Percentiles rank a stretch among this genome's conserved stretches.
phyloP scores from a whole-genome alignment of 345 rosid species.

The Hypericum androsaemum region DNA sequence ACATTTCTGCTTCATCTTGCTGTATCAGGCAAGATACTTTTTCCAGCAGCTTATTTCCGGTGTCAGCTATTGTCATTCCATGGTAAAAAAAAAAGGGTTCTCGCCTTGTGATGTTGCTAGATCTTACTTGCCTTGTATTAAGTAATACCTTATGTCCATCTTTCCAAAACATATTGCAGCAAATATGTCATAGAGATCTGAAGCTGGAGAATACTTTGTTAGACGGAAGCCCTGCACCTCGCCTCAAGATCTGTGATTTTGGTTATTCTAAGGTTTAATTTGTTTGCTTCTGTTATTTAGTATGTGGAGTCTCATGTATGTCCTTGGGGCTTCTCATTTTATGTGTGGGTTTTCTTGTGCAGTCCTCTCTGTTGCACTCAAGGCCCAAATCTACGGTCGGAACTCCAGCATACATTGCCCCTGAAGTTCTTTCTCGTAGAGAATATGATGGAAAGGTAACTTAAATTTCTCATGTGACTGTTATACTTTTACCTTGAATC shows the following conservation, averaged over 20 bases:
- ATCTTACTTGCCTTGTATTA: neutral
- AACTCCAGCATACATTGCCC: slow-evolving; percentile 5
- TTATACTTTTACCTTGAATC: neutral
- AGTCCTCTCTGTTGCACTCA: slow-evolving; percentile 3
- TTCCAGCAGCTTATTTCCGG: slow-evolving; percentile 6
- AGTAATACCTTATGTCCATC: neutral
- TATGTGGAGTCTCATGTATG: neutral
- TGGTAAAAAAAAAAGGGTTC: neutral
- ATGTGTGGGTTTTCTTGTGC: neutral
- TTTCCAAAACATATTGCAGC: neutral
- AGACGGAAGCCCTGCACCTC: slow-evolving; percentile 5
- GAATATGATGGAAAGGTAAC: slow-evolving; percentile 7
- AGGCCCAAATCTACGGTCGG: slow-evolving; percentile 5
- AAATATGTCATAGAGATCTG: slow-evolving; percentile 5
- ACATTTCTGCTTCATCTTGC: neutral
- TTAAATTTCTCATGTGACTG: neutral
- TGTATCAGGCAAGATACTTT: slow-evolving; percentile 2
- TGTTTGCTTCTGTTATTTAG: neutral
- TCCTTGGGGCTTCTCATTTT: neutral
- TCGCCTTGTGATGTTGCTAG: neutral
- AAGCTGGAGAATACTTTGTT: slow-evolving; percentile 4
- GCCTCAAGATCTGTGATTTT: slow-evolving; percentile 1
- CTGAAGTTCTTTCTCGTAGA: slow-evolving; percentile 5
- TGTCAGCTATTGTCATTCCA: slow-evolving; percentile 6
- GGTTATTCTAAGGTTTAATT: slow-evolving; percentile 4